Base-by-base conservation (phyloP, 495 filamentous ascomycete genomes). In the Geoglossum glabrum region DNA sequence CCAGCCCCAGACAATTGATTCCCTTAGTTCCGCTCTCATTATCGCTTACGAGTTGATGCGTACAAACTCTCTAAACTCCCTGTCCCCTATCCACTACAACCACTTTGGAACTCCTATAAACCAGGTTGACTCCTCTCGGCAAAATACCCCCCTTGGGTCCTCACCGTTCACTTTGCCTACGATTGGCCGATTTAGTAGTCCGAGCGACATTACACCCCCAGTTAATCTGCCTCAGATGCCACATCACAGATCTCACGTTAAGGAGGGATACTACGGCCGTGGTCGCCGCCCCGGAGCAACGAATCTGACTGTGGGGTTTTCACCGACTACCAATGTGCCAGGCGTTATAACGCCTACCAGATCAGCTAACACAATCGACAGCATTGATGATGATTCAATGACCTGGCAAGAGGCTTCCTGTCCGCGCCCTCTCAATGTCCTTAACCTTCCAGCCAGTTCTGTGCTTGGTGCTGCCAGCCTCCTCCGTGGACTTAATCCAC, bases 401-500 rank as follows among this genome's bases (percentile, higher is more conserved):
- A 4, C 17, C 40, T 45, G 40, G 40, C 40, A 45, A 45, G 40
- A 45, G 13, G n/a, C 5, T 4, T 21, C 3, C 40, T 19, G 23
- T 21, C n/a, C 17, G n/a, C n/a, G 40, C 3, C 23, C 40, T 13
- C 3, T 45, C 17, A 21, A 21, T 4, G 1, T 21, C 5, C 17
- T 45, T 13, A 21, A 21, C 10, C 17, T 45, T 3, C 40, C 40
- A 45, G n/a, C 2, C 4, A 45, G 3, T 19, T 19, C 40, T 10
- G 3, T 45, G 3, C 64, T 67, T 45, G 38, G 57, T 45, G 68
- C 72, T 45, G 60, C 66, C 40, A 59, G 58, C 28, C 68, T 72
- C 34, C 62, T 73, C 47, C 23, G 64, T 52, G 67, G 71, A 47
- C 69, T 72, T 17, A 45, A 45, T 21, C 40, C 40, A 19, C 17